Base-by-base conservation (phyloP, 2,329 filamentous ascomycete genomes). In the Xylaria sp. region DNA sequence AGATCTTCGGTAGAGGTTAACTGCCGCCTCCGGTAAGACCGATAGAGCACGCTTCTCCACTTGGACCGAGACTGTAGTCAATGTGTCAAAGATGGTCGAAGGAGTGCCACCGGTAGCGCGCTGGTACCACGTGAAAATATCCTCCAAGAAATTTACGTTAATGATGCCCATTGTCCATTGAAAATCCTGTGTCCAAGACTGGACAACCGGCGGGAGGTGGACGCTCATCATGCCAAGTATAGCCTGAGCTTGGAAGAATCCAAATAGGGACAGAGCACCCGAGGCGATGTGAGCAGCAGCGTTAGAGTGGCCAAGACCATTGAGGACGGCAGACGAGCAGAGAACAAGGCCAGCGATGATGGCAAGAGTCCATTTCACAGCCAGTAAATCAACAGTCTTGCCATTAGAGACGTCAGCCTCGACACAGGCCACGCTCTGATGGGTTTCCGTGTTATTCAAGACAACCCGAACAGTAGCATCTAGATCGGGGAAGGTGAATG, bases 101-200 rank as follows among this genome's bases (percentile, higher is more conserved):
- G 93, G 92, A 15, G 87, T 92, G 71, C 93, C 93, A 61, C 93
- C 93, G 1, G 93, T 97, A 1, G 93, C 87, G 67, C 93, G 90
- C 81, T 95, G 93, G 80, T 97, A 97, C 93, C 93, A 97, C 38
- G 92, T 94, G 65, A 92, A 90, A 76, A 96, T 90, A 23, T 83
- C 84, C 80, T 97, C 92, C 79, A 97, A 85, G 80, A 96, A 96
- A 40, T 84, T 83, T 62, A 96, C 86, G 61, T 88, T 88, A 78
- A 97, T 95, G 74, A 97, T 93, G 75, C 93, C 93, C 92, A 97
- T 94, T 76, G 89, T 93, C 93, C 93, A 97, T 79, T 94, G 90
- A 84, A 97, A 96, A 80, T 96, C 94, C 81, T 96, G 93, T 0
- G 93, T 96, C 93, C 93, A 97, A 0, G 93, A 88, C 75, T 91